These are phyloP conservation scores for Pittosporum tobira DNA, from an alignment of 129 eudicot genomes.

Conservation along the genomic window DNA sequence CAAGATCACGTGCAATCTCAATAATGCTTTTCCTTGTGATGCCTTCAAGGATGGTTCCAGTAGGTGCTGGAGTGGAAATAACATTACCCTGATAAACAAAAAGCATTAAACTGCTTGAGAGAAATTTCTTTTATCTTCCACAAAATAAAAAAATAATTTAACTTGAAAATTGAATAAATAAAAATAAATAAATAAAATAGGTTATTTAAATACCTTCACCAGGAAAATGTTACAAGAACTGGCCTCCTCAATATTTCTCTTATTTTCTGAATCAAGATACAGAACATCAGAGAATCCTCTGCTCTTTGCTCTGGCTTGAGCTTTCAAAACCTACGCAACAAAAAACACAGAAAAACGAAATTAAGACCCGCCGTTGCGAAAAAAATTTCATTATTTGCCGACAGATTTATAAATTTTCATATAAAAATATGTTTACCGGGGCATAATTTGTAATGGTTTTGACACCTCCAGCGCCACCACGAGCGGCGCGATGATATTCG, in stretches of 20 bases:
- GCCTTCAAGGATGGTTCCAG: conserved; percentile 76
- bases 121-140: background rate
- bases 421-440: conserved; percentile 58
- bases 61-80: conserved; percentile 54
- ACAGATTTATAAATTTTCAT: too few relatives aligned
- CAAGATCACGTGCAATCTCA: conserved; percentile 57
- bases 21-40: conserved; percentile 79
- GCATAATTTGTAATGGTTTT: conserved; percentile 80
- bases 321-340: conserved; percentile 57
- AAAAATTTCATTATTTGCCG: too few relatives aligned
- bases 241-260: conserved; percentile 74
- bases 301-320: conserved; percentile 47
- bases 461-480: conserved; percentile 90
- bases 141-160: background rate
- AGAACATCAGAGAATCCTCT: conserved; percentile 85
- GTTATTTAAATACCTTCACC: conserved; percentile 50
- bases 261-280: conserved; percentile 60
- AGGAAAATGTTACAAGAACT: conserved; percentile 74
- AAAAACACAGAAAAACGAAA: too few relatives aligned
- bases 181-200: too few relatives aligned
- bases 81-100: conserved; percentile 53
- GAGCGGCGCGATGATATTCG: conserved; percentile 61
- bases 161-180: too few relatives aligned
- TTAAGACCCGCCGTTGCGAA: too few relatives aligned
- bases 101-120: too few relatives aligned